Percentiles rank a stretch among this genome's conserved stretches.
Conservation (phyloP, 2,329 filamentous ascomycete species). For the Aureobasidium sp. region DNA sequence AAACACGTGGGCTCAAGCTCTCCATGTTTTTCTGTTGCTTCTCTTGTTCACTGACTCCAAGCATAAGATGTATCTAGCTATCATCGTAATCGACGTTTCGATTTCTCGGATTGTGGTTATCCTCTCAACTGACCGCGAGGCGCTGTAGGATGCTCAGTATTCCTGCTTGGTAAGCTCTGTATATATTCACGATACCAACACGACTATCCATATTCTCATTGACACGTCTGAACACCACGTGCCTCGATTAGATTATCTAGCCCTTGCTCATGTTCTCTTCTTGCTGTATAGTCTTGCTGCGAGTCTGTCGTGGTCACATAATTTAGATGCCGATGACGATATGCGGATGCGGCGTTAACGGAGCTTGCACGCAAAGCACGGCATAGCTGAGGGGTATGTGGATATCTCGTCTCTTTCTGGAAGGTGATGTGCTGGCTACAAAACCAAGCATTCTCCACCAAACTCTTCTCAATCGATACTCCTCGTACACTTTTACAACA, state of each 20-base stretch:
- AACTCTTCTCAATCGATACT: not conserved
- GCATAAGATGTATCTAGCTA: no score
- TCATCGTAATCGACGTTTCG: not conserved
- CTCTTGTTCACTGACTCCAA: no score
- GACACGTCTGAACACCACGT: no score
- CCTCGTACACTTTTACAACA: not conserved
- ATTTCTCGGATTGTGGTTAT: no score
- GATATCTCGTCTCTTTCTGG: not conserved
- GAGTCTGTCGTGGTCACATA: not conserved
- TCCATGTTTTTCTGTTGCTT: not conserved
- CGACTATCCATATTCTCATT: no score
- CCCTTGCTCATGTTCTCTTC: no score
- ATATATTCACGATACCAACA: no score
- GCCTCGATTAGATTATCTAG: no score
- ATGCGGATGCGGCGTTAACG: not conserved
- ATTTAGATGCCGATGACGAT: not conserved
- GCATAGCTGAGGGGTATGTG: not conserved
- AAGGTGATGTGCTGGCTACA: conserved; percentile 4
- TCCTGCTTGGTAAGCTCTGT: no score
- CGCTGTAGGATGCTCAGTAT: no score
- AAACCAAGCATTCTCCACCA: not conserved
- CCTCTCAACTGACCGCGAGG: no score
- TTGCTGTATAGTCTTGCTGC: not conserved
- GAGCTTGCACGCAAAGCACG: not conserved
- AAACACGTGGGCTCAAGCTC: not conserved